Conservation (phyloP, 257 asterid species). For the Solanum microdontum region DNA sequence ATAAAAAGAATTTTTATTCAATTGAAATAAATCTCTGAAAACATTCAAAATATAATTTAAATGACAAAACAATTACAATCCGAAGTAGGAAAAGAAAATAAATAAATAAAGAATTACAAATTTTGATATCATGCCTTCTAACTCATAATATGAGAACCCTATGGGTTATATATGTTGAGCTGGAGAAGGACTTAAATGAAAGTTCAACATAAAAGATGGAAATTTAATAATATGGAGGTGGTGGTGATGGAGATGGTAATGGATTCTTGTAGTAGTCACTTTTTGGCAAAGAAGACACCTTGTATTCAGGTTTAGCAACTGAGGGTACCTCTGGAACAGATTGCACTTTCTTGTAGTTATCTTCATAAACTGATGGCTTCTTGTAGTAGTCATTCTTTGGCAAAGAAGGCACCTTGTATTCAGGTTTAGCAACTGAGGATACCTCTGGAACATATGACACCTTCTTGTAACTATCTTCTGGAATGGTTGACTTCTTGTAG, state of each 20-base stretch:
- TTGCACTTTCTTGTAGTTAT: background rate
- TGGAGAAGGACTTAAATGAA: background rate
- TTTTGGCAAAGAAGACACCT: background rate
- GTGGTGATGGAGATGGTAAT: background rate
- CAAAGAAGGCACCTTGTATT: background rate
- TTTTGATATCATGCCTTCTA: background rate
- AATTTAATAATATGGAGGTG: background rate
- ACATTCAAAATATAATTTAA: background rate
- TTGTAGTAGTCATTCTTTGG: background rate
- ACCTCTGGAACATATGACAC: background rate
- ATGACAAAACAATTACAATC: background rate
- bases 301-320: background rate
- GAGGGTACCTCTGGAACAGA: background rate
- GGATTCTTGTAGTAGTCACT: background rate
- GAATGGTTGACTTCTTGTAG: background rate
- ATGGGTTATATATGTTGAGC: background rate
- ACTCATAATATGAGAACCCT: background rate
- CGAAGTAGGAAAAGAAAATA: background rate
- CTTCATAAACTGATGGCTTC: background rate
- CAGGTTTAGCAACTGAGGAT: background rate
- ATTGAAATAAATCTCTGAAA: background rate
- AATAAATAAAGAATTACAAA: background rate
- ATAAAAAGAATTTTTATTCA: background rate
- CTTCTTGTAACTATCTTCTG: background rate
- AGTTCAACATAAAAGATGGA: background rate